A percentile compares a stretch with the other conserved stretches of the same genome.
phyloP scores from a whole-genome alignment of 768 basidiomycete species.

The Neoboletus magnificus region DNA sequence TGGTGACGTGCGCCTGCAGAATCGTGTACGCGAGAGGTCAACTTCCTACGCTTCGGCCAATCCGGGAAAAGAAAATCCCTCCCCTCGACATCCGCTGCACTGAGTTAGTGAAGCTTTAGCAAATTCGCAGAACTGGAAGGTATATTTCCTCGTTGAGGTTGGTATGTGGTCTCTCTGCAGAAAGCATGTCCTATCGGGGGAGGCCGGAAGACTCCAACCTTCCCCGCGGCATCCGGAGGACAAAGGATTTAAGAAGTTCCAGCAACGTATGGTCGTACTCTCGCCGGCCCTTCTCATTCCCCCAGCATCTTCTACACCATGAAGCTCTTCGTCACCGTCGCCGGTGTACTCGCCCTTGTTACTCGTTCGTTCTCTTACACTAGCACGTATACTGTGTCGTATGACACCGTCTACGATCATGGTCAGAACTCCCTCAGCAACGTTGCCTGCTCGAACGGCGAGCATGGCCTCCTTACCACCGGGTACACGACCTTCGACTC shows the following conservation, averaged over 20 bases:
- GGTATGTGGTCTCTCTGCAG: not conserved
- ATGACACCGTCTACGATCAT: conserved; percentile 52
- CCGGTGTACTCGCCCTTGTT: conserved; percentile 6
- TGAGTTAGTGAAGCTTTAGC: not conserved
- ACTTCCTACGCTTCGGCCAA: not conserved
- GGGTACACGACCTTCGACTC: conserved; percentile 48
- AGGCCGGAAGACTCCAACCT: not conserved
- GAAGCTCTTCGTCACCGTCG: not conserved
- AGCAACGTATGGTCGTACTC: not conserved
- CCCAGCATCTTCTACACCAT: conserved; percentile 3
- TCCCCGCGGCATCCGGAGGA: not conserved
- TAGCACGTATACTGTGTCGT: conserved; percentile 30
- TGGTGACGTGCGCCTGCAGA: not conserved
- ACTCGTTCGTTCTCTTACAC: conserved; percentile 1
- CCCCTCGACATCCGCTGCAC: not conserved
- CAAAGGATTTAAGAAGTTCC: not conserved
- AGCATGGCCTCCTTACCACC: conserved; percentile 45
- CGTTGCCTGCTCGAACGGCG: conserved; percentile 52
- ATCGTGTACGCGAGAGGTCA: not conserved
- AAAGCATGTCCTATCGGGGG: not conserved
- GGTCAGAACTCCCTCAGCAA: conserved; percentile 35
- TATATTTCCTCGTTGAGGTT: not conserved
- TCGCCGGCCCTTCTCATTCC: not conserved
- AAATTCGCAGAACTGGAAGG: not conserved
- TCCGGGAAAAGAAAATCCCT: not conserved